A percentile compares a stretch with the other conserved stretches of the same genome.
Evolutionary conservation across 768 basidiomycete genomes (phyloP).

Genomic region (Boletus tylopilopsis): DNA sequence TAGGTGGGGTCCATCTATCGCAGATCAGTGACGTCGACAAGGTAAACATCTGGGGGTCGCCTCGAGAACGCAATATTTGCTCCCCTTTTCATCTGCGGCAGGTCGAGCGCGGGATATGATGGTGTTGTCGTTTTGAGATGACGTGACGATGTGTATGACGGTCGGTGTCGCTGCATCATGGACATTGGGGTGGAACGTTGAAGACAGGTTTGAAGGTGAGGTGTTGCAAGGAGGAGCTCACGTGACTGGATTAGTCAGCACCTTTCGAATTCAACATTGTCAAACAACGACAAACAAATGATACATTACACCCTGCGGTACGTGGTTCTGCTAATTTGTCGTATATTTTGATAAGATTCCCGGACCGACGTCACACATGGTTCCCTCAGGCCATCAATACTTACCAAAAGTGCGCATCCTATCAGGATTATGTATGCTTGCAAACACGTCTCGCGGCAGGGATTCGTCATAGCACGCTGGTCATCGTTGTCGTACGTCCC

Average conservation of each 20-base stretch:
- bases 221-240: not conserved
- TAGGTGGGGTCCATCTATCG: conserved; percentile 85
- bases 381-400: not conserved
- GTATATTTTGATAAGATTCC: not conserved
- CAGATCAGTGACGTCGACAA: conserved; percentile 6
- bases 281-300: conserved; percentile 1
- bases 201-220: too few species aligned
- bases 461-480: not conserved
- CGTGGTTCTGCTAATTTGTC: not conserved
- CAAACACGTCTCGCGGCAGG: not conserved
- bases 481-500: not conserved
- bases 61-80: conserved; percentile 97
- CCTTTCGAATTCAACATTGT: conserved; percentile 5
- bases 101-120: conserved; percentile 91
- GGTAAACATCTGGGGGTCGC: conserved; percentile 38
- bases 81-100: conserved; percentile 92
- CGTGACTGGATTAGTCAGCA: conserved; percentile 1
- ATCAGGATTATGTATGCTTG: not conserved
- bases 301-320: not conserved
- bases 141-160: too few species aligned
- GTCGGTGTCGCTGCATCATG: too few species aligned
- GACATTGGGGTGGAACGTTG: too few species aligned
- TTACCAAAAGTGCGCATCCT: not conserved
- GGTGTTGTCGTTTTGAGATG: too few species aligned
- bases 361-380: not conserved